phyloP scores from a whole-genome alignment of 768 basidiomycete genomes.

The Cystofilobasidium capitatum region DNA sequence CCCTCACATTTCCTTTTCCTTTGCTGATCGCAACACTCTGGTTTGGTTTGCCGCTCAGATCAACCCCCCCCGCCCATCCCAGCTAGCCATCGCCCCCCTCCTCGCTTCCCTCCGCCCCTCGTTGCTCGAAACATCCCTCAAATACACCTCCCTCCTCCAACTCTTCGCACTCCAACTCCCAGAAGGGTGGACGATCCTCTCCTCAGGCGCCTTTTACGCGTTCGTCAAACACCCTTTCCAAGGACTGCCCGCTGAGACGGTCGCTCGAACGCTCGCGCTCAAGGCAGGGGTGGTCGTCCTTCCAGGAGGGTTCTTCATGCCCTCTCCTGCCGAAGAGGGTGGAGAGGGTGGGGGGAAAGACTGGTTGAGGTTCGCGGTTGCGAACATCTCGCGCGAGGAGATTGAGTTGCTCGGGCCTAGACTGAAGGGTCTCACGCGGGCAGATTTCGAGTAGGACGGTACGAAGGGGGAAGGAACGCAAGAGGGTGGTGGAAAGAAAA shows the following conservation, averaged over 20 bases:
- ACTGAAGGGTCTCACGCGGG: constrained; percentile 30
- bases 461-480: too few relatives aligned
- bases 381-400: constrained; percentile 59
- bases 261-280: constrained; percentile 53
- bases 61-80: constrained; percentile 52
- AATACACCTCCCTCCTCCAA: constrained; percentile 48
- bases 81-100: constrained; percentile 53
- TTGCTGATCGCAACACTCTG: background rate
- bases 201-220: constrained; percentile 66
- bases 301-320: constrained; percentile 57
- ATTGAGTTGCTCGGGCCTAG: constrained; percentile 34
- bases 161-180: constrained; percentile 50
- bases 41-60: background rate
- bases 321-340: constrained; percentile 30
- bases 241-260: constrained; percentile 44
- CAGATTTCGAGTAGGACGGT: constrained; percentile 7
- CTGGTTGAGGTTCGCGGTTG: constrained; percentile 72
- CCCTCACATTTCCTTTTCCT: background rate
- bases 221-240: constrained; percentile 57
- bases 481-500: background rate
- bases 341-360: constrained; percentile 32
- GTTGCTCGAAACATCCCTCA: constrained; percentile 41
- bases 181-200: constrained; percentile 53
- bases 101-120: constrained; percentile 46
- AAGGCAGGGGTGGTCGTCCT: constrained; percentile 58